Percentiles rank a stretch among this genome's conserved stretches.
phyloP scores from a whole-genome alignment of 495 filamentous ascomycete genomes.

The Xylaria nigripes region DNA sequence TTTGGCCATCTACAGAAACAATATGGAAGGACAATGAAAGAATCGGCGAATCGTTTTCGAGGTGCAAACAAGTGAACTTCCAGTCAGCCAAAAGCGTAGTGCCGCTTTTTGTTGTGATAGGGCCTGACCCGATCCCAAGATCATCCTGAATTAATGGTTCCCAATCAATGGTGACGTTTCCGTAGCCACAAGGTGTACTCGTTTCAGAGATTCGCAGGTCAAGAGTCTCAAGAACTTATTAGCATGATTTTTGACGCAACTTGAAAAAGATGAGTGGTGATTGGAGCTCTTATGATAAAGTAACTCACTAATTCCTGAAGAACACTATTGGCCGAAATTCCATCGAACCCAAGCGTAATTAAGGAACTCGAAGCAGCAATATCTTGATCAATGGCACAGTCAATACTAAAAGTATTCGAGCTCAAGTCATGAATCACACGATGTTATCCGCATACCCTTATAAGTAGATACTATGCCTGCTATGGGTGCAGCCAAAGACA shows the following conservation, averaged over 20 bases:
- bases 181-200: constrained; percentile 27
- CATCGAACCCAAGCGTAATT: constrained; percentile 14
- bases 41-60: constrained; percentile 32
- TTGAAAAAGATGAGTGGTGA: neutral
- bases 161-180: constrained; percentile 31
- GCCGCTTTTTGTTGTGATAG: constrained; percentile 21
- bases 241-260: neutral
- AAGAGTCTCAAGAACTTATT: constrained; percentile 19
- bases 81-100: constrained; percentile 31
- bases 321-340: constrained; percentile 3
- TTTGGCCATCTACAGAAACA: constrained; percentile 29
- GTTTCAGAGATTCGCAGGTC: constrained; percentile 29
- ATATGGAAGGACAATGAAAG: constrained; percentile 43
- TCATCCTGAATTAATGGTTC: constrained; percentile 26
- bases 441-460: constrained; percentile 1
- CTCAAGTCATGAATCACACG: neutral
- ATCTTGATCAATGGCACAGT: neutral
- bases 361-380: constrained; percentile 9
- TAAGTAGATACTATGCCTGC: neutral
- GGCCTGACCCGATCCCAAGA: constrained; percentile 24
- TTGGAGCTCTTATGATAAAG: neutral
- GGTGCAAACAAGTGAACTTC: constrained; percentile 38
- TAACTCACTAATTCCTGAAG: constrained; percentile 17
- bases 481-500: constrained; percentile 7
- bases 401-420: neutral